phyloP scores from a whole-genome alignment of 2,329 filamentous ascomycete genomes.

The Aspergillus floridensis region DNA sequence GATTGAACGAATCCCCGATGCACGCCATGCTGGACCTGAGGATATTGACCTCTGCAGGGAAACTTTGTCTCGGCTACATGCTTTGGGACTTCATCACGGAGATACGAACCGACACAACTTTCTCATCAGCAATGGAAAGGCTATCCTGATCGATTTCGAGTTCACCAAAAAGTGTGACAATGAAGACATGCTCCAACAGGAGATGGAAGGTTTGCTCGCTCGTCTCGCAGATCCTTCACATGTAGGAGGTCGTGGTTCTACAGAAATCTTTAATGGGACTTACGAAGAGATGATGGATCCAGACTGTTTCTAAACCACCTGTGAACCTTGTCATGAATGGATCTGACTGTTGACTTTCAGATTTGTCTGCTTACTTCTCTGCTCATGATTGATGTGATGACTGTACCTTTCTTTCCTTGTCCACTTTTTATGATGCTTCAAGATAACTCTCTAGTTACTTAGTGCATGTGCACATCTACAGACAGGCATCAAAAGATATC shows the following conservation, averaged over 20 bases:
- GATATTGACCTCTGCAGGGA: conserved; percentile 23
- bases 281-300: too few relatives aligned
- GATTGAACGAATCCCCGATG: conserved; percentile 29
- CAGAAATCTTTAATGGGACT: too few relatives aligned
- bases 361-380: too few relatives aligned
- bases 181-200: conserved; percentile 14
- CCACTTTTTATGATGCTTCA: too few relatives aligned
- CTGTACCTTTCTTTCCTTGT: too few relatives aligned
- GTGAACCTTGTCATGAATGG: too few relatives aligned
- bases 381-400: too few relatives aligned
- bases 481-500: background rate
- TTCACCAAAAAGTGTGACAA: conserved; percentile 26
- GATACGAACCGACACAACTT: conserved; percentile 33
- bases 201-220: conserved; percentile 16
- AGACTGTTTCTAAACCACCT: too few relatives aligned
- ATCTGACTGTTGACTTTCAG: too few relatives aligned
- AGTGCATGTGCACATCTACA: background rate
- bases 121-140: conserved; percentile 20
- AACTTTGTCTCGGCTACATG: conserved; percentile 23
- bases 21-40: conserved; percentile 21
- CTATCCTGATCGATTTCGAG: conserved; percentile 29
- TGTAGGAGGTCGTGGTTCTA: too few relatives aligned
- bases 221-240: conserved; percentile 16
- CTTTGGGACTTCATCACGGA: conserved; percentile 26
- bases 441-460: background rate